These are phyloP conservation scores for Arabidopsis arenosa DNA, from an alignment of 345 rosid species.

Conservation along the genomic window DNA sequence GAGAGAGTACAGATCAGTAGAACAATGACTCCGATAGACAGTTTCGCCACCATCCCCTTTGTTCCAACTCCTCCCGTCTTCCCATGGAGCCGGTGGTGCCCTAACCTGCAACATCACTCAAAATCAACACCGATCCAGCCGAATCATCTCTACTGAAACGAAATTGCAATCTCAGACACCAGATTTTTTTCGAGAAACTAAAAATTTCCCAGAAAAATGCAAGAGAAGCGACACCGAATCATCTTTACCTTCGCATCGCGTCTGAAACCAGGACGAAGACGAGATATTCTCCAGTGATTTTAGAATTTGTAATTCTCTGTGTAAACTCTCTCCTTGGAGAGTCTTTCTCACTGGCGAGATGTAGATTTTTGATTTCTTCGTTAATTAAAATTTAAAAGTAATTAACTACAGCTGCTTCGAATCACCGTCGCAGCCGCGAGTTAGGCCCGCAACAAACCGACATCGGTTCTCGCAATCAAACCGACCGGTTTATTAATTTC, in stretches of 20 bases:
- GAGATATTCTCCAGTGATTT: conserved; percentile 5
- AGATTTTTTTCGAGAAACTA: conserved; percentile 11
- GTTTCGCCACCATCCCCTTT: conserved; percentile 65
- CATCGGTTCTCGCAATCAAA: conserved; percentile 16
- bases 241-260: conserved; percentile 45
- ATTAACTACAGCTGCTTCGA: conserved; percentile 34
- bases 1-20: conserved; percentile 82
- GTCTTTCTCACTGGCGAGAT: conserved; percentile 31
- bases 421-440: conserved; percentile 13
- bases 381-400: neutral
- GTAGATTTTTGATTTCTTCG: conserved; percentile 17
- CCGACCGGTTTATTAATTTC: conserved; percentile 24
- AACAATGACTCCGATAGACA: conserved; percentile 66
- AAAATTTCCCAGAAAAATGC: neutral
- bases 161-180: conserved; percentile 26
- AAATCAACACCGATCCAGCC: conserved; percentile 43
- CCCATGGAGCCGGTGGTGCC: conserved; percentile 68
- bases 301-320: conserved; percentile 11
- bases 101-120: conserved; percentile 54
- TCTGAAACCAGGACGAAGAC: conserved; percentile 6
- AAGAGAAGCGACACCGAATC: neutral
- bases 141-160: neutral
- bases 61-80: conserved; percentile 68
- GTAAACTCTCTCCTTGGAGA: conserved; percentile 20
- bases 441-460: conserved; percentile 6